Conservation (phyloP, 805 yeast genomes). For the Wickerhamiella lipophila region DNA sequence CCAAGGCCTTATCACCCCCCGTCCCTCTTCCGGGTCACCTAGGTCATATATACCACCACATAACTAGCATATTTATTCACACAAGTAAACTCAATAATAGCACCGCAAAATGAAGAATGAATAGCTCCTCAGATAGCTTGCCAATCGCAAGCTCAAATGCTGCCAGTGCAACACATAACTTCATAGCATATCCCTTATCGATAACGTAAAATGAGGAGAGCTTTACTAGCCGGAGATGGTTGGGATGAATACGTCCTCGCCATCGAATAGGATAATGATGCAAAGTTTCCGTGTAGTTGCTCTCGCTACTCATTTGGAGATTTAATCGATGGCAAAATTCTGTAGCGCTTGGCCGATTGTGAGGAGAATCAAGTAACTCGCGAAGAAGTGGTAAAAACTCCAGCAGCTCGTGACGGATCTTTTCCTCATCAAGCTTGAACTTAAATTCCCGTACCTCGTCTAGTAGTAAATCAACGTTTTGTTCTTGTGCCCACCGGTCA, state of each 20-base stretch:
- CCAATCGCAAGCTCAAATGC: slow-evolving; percentile 10
- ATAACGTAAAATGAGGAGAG: slow-evolving; percentile 4
- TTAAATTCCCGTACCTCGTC: slow-evolving; percentile 28
- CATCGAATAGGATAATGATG: neutral
- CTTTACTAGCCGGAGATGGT: slow-evolving; percentile 7
- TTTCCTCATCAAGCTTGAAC: slow-evolving; percentile 23
- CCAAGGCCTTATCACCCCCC: too few relatives aligned
- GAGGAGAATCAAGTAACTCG: slow-evolving; percentile 31
- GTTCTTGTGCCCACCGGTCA: slow-evolving; percentile 20
- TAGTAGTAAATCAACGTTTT: slow-evolving; percentile 28
- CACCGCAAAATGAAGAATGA: slow-evolving; percentile 10
- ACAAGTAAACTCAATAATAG: neutral
- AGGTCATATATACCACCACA: too few relatives aligned
- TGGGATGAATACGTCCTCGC: neutral
- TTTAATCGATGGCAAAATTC: slow-evolving; percentile 28
- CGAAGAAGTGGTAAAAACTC: slow-evolving; percentile 31
- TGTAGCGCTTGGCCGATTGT: slow-evolving; percentile 34
- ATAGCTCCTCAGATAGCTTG: neutral
- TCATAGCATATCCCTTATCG: neutral
- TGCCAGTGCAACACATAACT: slow-evolving; percentile 9
- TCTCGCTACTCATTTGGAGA: too few relatives aligned
- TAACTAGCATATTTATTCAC: slow-evolving; percentile 1
- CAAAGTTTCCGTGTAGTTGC: too few relatives aligned
- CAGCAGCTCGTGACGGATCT: slow-evolving; percentile 21
- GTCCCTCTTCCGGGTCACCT: too few relatives aligned